Evolutionary conservation across 495 filamentous ascomycete species (phyloP).

Genomic region (Parathielavia hyrcaniae): DNA sequence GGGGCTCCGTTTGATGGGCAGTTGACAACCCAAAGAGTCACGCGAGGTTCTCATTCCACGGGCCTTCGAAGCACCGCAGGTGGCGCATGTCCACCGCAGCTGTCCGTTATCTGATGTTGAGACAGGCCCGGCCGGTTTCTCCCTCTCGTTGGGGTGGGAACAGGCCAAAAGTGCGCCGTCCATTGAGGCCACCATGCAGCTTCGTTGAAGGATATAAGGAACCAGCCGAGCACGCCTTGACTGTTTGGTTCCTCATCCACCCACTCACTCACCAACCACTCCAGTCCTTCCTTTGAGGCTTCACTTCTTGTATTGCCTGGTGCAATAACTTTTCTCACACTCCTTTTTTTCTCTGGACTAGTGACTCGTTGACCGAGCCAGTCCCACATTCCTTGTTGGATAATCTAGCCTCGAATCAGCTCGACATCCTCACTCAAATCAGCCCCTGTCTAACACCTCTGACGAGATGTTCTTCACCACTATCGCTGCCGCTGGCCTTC

Average conservation of each 20-base stretch:
- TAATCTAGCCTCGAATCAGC: slow-evolving; percentile 11
- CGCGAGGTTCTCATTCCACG: neutral
- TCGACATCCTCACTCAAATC: neutral
- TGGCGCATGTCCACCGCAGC: slow-evolving; percentile 6
- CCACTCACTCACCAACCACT: slow-evolving; percentile 17
- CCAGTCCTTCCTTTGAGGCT: slow-evolving; percentile 15
- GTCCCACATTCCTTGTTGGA: slow-evolving; percentile 15
- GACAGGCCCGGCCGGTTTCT: neutral
- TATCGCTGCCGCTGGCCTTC: slow-evolving; percentile 26
- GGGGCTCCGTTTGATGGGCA: neutral
- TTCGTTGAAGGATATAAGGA: slow-evolving; percentile 13
- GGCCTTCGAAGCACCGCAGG: neutral
- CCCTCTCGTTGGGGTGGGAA: neutral
- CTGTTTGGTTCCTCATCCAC: slow-evolving; percentile 15
- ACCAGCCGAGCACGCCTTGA: neutral
- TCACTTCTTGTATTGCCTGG: slow-evolving; percentile 17
- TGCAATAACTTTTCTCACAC: slow-evolving; percentile 17
- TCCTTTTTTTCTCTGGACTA: slow-evolving; percentile 12
- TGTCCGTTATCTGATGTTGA: neutral
- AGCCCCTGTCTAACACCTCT: neutral
- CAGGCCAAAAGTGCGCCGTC: neutral
- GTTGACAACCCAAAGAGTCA: neutral
- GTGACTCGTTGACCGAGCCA: slow-evolving; percentile 17
- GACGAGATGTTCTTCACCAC: slow-evolving; percentile 40
- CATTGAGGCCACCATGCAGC: neutral